A percentile compares a stretch with the other conserved stretches of the same genome.
Evolutionary conservation across 1,139 yeast species (phyloP).

Genomic region (Debaryomyces udenii): DNA sequence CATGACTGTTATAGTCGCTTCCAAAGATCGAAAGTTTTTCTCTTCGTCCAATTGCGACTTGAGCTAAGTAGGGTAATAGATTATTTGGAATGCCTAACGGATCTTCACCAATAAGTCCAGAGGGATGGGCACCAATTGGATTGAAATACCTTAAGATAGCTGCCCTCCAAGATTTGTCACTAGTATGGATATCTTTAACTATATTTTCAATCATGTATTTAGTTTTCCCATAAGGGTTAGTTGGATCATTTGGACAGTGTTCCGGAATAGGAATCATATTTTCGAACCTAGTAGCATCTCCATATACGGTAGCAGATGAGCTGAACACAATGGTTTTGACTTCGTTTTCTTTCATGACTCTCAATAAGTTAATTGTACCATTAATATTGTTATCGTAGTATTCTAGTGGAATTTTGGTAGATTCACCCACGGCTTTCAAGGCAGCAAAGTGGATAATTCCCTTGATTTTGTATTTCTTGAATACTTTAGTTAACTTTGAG

Average conservation of each 20-base stretch:
- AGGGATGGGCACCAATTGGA: slow-evolving; percentile 86
- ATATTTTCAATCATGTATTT: slow-evolving; percentile 68
- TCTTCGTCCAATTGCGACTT: slow-evolving; percentile 75
- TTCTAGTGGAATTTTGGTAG: slow-evolving; percentile 68
- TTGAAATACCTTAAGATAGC: slow-evolving; percentile 78
- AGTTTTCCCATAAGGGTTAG: slow-evolving; percentile 78
- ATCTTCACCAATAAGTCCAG: slow-evolving; percentile 79
- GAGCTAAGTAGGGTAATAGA: slow-evolving; percentile 73
- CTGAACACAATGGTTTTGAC: slow-evolving; percentile 71
- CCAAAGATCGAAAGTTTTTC: slow-evolving; percentile 69
- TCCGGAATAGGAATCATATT: slow-evolving; percentile 83
- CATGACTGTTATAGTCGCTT: slow-evolving; percentile 66
- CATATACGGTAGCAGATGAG: slow-evolving; percentile 84
- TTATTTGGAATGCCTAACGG: slow-evolving; percentile 80
- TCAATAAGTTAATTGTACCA: slow-evolving; percentile 65
- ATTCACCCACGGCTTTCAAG: slow-evolving; percentile 82
- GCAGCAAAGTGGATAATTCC: slow-evolving; percentile 87
- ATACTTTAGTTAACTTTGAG: slow-evolving; percentile 50
- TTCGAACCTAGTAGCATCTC: slow-evolving; percentile 75
- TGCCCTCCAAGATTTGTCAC: slow-evolving; percentile 55
- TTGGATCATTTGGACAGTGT: slow-evolving; percentile 74
- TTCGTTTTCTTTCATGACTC: slow-evolving; percentile 49
- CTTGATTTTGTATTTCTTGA: slow-evolving; percentile 51
- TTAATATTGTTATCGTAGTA: slow-evolving; percentile 72
- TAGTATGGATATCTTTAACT: slow-evolving; percentile 56